phyloP scores from a whole-genome alignment of 352 stramenopile species.

The Phytophthora tentaculata region DNA sequence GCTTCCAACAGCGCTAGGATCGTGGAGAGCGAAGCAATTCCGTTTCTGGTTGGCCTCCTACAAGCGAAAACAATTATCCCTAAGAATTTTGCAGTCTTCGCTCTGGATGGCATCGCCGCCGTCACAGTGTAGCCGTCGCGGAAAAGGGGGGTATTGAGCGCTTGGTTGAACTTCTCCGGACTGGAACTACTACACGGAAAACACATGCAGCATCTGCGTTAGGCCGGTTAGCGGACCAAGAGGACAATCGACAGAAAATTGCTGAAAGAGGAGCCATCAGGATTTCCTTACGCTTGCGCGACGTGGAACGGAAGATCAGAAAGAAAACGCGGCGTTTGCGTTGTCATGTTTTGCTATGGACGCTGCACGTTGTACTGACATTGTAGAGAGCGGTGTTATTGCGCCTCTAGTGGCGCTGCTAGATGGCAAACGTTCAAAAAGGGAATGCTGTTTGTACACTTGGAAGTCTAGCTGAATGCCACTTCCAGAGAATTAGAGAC shows the following conservation, averaged over 20 bases:
- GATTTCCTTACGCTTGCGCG: not conserved
- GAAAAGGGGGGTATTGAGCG: not conserved
- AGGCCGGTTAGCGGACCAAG: not conserved
- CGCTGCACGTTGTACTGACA: not conserved
- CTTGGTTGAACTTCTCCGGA: not conserved
- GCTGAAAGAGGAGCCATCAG: not conserved
- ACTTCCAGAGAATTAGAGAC: constrained; percentile 15
- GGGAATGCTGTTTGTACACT: constrained; percentile 11
- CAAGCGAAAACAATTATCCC: not conserved
- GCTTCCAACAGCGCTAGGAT: not conserved
- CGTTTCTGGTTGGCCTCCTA: not conserved
- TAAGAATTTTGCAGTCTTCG: constrained; percentile 5
- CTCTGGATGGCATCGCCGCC: constrained; percentile 4
- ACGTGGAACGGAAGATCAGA: constrained; percentile 9
- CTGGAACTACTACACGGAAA: constrained; percentile 4
- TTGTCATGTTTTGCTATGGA: constrained; percentile 9
- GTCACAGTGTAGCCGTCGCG: not conserved
- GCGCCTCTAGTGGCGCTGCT: constrained; percentile 6
- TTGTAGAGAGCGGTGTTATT: not conserved
- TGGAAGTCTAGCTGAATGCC: constrained; percentile 15
- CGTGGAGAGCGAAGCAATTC: not conserved
- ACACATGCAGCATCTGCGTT: not conserved
- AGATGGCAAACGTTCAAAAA: constrained; percentile 1
- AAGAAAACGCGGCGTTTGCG: not conserved
- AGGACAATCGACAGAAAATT: not conserved